Evolutionary conservation across 257 asterid species (phyloP).

Genomic region (Coffea eugenioides): DNA sequence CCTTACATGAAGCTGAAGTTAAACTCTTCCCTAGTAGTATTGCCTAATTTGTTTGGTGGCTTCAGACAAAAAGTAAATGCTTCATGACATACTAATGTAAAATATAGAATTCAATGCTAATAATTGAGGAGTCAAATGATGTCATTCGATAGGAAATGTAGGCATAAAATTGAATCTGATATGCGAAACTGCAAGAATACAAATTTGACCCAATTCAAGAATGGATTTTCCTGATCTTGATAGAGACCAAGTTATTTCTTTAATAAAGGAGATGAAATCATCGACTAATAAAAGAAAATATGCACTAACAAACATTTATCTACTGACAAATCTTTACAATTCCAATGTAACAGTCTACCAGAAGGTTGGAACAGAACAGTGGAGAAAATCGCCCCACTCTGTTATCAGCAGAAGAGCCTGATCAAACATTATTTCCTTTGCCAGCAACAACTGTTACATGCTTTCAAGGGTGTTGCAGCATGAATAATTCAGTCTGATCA

Average conservation of each 20-base stretch:
- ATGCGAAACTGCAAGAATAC: conserved; percentile 18
- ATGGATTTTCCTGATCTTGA: conserved; percentile 11
- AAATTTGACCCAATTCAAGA: conserved; percentile 21
- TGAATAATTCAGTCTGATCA: neutral
- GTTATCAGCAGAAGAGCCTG: neutral
- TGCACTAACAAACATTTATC: conserved; percentile 36
- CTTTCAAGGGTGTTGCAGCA: neutral
- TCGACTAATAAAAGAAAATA: conserved; percentile 29
- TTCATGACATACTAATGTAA: neutral
- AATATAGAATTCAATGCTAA: conserved; percentile 4
- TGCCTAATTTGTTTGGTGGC: neutral
- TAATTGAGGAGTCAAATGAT: conserved; percentile 23
- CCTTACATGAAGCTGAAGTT: neutral
- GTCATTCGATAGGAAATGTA: conserved; percentile 10
- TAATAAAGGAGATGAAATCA: conserved; percentile 39
- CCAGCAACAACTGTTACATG: neutral
- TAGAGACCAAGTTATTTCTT: conserved; percentile 32
- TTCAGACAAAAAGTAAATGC: conserved; percentile 3
- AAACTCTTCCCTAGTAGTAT: neutral
- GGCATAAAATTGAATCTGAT: conserved; percentile 2
- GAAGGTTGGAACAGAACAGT: neutral
- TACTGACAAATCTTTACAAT: conserved; percentile 33
- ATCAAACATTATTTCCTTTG: conserved; percentile 1
- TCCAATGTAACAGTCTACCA: conserved; percentile 13
- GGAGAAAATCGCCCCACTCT: conserved; percentile 21